These are phyloP conservation scores for Claviceps sp. DNA, from an alignment of 2,329 filamentous ascomycete species.

Conservation along the genomic window DNA sequence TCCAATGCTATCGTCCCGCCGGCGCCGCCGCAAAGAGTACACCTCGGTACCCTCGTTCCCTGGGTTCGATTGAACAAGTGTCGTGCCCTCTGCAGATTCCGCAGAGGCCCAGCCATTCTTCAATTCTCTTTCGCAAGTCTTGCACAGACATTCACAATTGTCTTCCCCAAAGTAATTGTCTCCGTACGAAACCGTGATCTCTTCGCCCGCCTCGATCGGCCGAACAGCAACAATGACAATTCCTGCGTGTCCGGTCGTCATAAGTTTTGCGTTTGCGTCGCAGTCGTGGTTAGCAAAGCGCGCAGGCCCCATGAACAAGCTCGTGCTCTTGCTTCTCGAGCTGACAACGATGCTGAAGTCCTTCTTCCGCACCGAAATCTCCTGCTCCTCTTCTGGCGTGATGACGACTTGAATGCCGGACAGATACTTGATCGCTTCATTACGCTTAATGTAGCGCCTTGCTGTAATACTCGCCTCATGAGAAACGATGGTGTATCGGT, in stretches of 20 bases:
- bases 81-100: conserved; percentile 25
- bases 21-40: conserved; percentile 43
- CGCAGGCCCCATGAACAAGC: conserved; percentile 86
- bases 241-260: conserved; percentile 69
- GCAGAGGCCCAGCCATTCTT: conserved; percentile 71
- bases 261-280: conserved; percentile 75
- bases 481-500: conserved; percentile 82
- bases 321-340: conserved; percentile 78
- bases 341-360: conserved; percentile 97
- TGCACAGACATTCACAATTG: conserved; percentile 90
- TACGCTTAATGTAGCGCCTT: conserved; percentile 61
- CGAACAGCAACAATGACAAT: conserved; percentile 82
- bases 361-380: conserved; percentile 67
- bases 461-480: conserved; percentile 84
- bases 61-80: conserved; percentile 34
- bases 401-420: conserved; percentile 85
- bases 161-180: conserved; percentile 91
- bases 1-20: conserved; percentile 36
- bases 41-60: conserved; percentile 36
- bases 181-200: conserved; percentile 93
- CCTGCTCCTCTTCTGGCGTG: conserved; percentile 78
- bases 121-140: conserved; percentile 63
- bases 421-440: conserved; percentile 82
- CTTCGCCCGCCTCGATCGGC: conserved; percentile 75
- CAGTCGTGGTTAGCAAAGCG: conserved; percentile 98